Conservation (phyloP, 75 land plant species). For the Sequoia sempervirens region DNA sequence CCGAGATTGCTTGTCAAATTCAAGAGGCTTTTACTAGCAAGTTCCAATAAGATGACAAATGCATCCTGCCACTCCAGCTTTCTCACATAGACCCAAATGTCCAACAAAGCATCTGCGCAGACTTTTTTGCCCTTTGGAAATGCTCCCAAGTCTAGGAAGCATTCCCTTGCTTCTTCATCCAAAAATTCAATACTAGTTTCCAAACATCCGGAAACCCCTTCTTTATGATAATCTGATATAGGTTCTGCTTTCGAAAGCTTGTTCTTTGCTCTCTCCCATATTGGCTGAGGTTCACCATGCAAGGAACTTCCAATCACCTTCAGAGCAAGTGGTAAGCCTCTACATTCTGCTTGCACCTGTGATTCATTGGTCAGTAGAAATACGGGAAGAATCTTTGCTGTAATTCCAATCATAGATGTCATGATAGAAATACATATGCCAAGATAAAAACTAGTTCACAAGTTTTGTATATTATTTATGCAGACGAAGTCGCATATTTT, state of each 20-base stretch:
- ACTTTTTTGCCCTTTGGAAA: constrained; percentile 63
- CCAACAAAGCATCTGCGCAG: constrained; percentile 47
- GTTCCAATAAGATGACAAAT: constrained; percentile 45
- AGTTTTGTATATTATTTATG: neutral
- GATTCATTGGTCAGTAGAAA: neutral
- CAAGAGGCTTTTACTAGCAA: constrained; percentile 49
- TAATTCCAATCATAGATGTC: neutral
- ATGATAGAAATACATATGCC: neutral
- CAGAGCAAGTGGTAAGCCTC: constrained; percentile 59
- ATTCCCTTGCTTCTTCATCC: constrained; percentile 30
- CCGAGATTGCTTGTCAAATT: constrained; percentile 15
- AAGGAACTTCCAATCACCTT: constrained; percentile 62
- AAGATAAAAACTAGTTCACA: neutral
- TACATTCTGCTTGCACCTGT: constrained; percentile 45
- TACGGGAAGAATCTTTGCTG: neutral
- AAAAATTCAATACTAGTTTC: constrained; percentile 33
- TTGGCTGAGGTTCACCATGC: constrained; percentile 23
- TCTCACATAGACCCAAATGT: constrained; percentile 52
- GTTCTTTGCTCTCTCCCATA: constrained; percentile 43
- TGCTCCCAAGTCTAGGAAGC: constrained; percentile 55
- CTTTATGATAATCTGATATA: constrained; percentile 47
- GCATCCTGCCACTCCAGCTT: constrained; percentile 52
- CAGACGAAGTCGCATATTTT: neutral
- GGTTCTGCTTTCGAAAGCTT: constrained; percentile 35
- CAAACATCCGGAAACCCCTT: constrained; percentile 40